A percentile compares a stretch with the other conserved stretches of the same genome.
Evolutionary conservation across 2,329 filamentous ascomycete genomes (phyloP).

Genomic region (Xylariales sp.): DNA sequence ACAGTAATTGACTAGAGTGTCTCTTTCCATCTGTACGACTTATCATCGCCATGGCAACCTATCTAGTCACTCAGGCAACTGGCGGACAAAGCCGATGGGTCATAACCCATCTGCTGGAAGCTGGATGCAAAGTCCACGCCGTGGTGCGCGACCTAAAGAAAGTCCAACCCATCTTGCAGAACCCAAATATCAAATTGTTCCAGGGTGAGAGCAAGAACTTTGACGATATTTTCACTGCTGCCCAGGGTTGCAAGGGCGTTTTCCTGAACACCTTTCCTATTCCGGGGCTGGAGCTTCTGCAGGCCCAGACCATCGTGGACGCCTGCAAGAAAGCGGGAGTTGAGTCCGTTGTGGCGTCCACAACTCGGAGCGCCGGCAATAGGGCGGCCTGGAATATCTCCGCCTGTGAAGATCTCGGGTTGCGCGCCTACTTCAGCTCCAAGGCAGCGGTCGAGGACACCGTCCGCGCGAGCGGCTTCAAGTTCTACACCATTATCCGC

Average conservation of each 20-base stretch:
- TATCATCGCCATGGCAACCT: no score
- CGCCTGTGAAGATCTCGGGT: background rate
- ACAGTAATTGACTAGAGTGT: no score
- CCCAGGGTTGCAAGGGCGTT: background rate
- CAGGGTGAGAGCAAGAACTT: background rate
- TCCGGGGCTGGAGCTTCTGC: background rate
- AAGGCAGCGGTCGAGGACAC: background rate
- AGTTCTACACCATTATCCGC: background rate
- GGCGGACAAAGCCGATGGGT: background rate
- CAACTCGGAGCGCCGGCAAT: background rate
- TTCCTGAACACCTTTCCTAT: background rate
- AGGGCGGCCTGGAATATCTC: background rate
- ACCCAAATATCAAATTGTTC: background rate
- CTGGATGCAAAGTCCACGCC: background rate
- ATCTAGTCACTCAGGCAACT: background rate
- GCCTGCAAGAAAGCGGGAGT: conserved; percentile 1
- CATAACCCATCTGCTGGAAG: background rate
- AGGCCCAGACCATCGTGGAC: background rate
- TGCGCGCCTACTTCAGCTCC: background rate
- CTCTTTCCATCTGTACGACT: no score
- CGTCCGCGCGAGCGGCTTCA: background rate
- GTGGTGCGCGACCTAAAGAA: conserved; percentile 1
- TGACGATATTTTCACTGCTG: background rate
- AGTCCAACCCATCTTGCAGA: background rate
- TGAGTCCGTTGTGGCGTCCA: background rate